Percentiles rank a stretch among this genome's conserved stretches.
Evolutionary conservation across 768 basidiomycete genomes (phyloP).

Genomic region (Trametes gibbosa): DNA sequence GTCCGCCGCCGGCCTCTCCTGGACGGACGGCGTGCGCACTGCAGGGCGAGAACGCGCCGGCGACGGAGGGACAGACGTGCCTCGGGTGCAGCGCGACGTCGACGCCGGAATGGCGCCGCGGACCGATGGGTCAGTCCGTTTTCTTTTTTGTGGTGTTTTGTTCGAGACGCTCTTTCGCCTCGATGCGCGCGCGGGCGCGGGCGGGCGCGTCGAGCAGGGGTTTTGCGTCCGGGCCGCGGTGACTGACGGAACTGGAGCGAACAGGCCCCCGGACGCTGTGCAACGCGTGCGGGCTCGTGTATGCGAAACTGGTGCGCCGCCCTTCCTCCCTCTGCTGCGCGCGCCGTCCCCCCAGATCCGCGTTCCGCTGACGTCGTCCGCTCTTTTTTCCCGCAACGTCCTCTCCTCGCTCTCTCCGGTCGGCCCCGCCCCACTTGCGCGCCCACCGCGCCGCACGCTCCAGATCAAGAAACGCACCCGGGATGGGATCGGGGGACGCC

Average conservation of each 20-base stretch:
- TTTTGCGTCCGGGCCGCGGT: neutral
- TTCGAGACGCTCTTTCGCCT: too few relatives aligned
- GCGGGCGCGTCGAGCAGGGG: too few relatives aligned
- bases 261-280: slow-evolving; percentile 81
- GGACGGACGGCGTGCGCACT: too few relatives aligned
- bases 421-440: neutral
- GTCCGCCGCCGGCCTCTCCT: too few relatives aligned
- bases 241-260: too few relatives aligned
- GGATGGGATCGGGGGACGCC: slow-evolving; percentile 24
- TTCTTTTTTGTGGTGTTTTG: neutral
- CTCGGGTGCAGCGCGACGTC: slow-evolving; percentile 80
- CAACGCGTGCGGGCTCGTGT: slow-evolving; percentile 85
- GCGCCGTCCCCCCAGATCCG: slow-evolving; percentile 2
- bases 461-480: slow-evolving; percentile 33
- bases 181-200: too few relatives aligned
- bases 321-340: neutral
- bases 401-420: neutral
- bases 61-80: slow-evolving; percentile 68
- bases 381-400: neutral
- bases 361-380: neutral
- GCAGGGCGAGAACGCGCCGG: slow-evolving; percentile 40
- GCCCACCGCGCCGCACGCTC: neutral
- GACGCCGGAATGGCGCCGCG: slow-evolving; percentile 85
- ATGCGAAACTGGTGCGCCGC: slow-evolving; percentile 72
- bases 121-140: slow-evolving; percentile 65